Base-by-base conservation (phyloP, 1,284 basidiomycete genomes). In the Psilocybe mexicana region DNA sequence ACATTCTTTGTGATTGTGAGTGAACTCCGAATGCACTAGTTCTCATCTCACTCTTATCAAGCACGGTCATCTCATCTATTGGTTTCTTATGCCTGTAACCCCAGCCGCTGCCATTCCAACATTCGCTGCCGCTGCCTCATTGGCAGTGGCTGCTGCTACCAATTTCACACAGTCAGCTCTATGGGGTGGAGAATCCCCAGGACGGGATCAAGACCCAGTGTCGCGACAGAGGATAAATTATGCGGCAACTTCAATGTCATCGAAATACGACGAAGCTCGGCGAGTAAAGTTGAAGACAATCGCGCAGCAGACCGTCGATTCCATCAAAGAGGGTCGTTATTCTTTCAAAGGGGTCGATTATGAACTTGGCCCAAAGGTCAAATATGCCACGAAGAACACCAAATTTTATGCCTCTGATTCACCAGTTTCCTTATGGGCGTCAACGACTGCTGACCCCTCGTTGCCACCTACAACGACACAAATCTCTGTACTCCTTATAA, bases 401-500 rank as follows among this genome's bases (percentile, higher is more conserved):
- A 60, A 55, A 43, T 69, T 60, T 50, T 68, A 62, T 35, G 43
- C 40, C 1, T 59, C 63, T 1, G 59, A 68, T 33, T 57, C 57
- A 8, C 18, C 46, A 24, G 55, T 66, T 14, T 50, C 50, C 23
- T 46, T 53, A 18, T 69, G 67, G 67, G 55, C 60, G 25, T 61
- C 65, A 35, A 44, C 55, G 6, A 56, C 54, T 40, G 40, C 59
- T 26, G 36, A 53, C 2, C n/a, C 18, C n/a, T 8, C 26, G 44
- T 40, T 30, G 38, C 40, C 24, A 28, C 50, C n/a, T 43, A 51
- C 1, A 52, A 55, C 7, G 18, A 60, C 60, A 4, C 61, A 65
- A 7, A 63, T 64, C 11, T 63, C 66, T 6, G 63, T 68, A 40
- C 61, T 68, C 18, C 61, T 65, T n/a, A 63, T 68, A 36, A 63